These are phyloP conservation scores for Aspergillus conjunctus DNA, from an alignment of 495 filamentous ascomycete species.

Conservation along the genomic window DNA sequence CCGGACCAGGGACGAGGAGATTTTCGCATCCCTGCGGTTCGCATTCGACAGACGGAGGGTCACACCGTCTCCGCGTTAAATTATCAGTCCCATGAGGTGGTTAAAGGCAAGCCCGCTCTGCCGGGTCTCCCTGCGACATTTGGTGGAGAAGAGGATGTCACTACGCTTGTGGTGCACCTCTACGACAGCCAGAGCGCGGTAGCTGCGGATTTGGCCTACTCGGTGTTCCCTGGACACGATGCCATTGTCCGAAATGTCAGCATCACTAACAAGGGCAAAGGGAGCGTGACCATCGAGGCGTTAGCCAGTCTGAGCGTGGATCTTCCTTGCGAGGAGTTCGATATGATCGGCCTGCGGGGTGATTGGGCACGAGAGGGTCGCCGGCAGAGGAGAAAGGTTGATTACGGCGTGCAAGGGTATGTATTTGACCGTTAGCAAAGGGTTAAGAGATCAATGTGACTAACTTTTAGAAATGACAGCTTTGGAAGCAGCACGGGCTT, in stretches of 20 bases:
- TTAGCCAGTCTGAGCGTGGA: conserved; percentile 57
- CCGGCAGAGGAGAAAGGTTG: conserved; percentile 36
- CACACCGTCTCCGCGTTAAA: conserved; percentile 52
- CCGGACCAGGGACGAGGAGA: conserved; percentile 58
- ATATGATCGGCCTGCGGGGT: conserved; percentile 54
- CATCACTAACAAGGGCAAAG: conserved; percentile 52
- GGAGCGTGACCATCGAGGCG: conserved; percentile 47
- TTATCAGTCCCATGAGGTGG: conserved; percentile 48
- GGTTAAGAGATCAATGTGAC: background rate
- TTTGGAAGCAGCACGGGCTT: conserved; percentile 55
- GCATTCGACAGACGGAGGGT: conserved; percentile 52
- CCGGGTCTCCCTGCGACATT: conserved; percentile 54
- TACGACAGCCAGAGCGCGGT: conserved; percentile 54
- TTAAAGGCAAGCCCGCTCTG: conserved; percentile 48
- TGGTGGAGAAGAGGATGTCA: conserved; percentile 49
- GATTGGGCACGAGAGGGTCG: conserved; percentile 57
- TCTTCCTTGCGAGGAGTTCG: conserved; percentile 53
- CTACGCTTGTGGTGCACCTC: conserved; percentile 52
- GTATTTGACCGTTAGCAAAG: conserved; percentile 15
- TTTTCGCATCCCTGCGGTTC: conserved; percentile 55
- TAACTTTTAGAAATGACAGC: conserved; percentile 23
- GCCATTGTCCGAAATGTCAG: conserved; percentile 55
- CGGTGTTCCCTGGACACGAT: conserved; percentile 55
- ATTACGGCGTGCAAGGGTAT: conserved; percentile 39
- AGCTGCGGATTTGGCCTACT: conserved; percentile 54